Evolutionary conservation across 2,329 filamentous ascomycete genomes (phyloP).

Genomic region (Aspergillus spinulosporus): DNA sequence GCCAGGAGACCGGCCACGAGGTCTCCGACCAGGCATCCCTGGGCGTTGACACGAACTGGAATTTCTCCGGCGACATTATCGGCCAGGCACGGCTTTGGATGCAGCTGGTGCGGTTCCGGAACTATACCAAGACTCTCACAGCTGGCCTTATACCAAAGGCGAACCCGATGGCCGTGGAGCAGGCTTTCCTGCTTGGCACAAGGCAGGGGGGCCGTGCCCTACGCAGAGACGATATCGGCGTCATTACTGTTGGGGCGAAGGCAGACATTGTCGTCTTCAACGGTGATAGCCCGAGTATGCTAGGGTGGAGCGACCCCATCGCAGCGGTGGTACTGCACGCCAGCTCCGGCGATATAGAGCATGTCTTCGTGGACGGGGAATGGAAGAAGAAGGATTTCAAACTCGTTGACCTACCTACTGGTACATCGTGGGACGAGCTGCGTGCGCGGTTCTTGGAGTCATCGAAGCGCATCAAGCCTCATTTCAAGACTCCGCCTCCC

Average conservation of each 20-base stretch:
- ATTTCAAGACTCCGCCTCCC: not conserved
- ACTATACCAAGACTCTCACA: slow-evolving; percentile 2
- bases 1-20: slow-evolving; percentile 46
- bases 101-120: not conserved
- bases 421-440: not conserved
- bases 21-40: slow-evolving; percentile 55
- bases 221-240: slow-evolving; percentile 5
- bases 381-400: slow-evolving; percentile 9
- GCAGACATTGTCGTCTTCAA: slow-evolving; percentile 57
- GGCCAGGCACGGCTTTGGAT: slow-evolving; percentile 56
- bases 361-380: slow-evolving; percentile 9
- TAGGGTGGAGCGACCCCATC: slow-evolving; percentile 58
- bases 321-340: slow-evolving; percentile 57
- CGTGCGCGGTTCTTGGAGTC: not conserved
- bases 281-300: slow-evolving; percentile 48
- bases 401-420: not conserved
- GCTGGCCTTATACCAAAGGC: not conserved
- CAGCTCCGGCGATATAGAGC: slow-evolving; percentile 4
- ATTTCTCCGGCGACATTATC: slow-evolving; percentile 53
- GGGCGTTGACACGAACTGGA: slow-evolving; percentile 58
- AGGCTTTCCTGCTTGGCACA: slow-evolving; percentile 7
- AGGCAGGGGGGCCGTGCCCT: slow-evolving; percentile 9
- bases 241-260: slow-evolving; percentile 28
- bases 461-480: slow-evolving; percentile 4
- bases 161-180: slow-evolving; percentile 10